Evolutionary conservation across 2,329 filamentous ascomycete genomes (phyloP).

Genomic region (Curvularia verruculosa): DNA sequence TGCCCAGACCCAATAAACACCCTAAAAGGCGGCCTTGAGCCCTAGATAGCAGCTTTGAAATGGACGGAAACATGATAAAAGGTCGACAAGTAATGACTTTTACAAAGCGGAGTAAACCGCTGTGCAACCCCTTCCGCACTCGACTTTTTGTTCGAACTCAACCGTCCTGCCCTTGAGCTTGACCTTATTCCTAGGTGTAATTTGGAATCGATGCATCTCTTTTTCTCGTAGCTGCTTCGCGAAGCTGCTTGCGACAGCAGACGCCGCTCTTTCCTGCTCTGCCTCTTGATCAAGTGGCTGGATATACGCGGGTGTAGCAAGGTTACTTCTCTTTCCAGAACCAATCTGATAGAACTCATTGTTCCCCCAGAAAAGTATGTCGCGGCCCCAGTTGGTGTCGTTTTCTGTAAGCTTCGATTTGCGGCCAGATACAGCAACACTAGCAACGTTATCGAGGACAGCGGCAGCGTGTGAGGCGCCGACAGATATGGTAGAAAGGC

Average conservation of each 20-base stretch:
- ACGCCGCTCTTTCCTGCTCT: conserved; percentile 51
- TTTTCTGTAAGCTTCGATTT: conserved; percentile 56
- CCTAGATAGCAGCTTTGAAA: not conserved
- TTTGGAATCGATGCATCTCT: conserved; percentile 77
- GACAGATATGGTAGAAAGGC: conserved; percentile 72
- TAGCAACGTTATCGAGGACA: conserved; percentile 80
- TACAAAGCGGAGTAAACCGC: conserved; percentile 36
- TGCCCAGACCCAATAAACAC: not conserved
- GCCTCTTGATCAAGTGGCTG: conserved; percentile 71
- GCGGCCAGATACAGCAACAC: conserved; percentile 61
- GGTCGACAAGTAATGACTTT: not conserved
- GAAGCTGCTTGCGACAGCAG: conserved; percentile 19
- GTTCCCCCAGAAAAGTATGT: conserved; percentile 91
- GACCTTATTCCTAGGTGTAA: conserved; percentile 77
- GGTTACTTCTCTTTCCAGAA: conserved; percentile 85
- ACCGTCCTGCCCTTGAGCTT: conserved; percentile 72
- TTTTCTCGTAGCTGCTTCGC: conserved; percentile 60
- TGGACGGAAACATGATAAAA: not conserved
- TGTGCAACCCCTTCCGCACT: conserved; percentile 88
- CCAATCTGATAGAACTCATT: conserved; percentile 95
- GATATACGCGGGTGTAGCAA: conserved; percentile 77
- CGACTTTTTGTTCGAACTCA: conserved; percentile 82
- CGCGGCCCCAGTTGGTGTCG: conserved; percentile 85
- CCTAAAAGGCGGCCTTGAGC: not conserved
- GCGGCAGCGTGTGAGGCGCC: conserved; percentile 83